These are phyloP conservation scores for Penicillium vulpinum DNA, from an alignment of 2,329 filamentous ascomycete species.

Conservation along the genomic window DNA sequence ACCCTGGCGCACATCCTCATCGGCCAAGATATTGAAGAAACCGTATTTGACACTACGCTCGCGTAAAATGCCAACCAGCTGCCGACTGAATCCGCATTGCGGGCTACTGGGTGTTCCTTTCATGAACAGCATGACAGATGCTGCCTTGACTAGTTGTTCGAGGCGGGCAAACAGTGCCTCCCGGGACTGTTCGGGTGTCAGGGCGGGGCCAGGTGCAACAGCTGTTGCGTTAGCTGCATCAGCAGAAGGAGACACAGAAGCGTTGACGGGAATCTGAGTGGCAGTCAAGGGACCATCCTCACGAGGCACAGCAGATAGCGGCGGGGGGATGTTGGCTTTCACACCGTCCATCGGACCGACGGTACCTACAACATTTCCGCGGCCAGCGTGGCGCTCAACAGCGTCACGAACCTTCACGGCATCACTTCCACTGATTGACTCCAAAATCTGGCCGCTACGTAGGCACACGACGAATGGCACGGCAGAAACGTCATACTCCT, in stretches of 20 bases:
- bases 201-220: slow-evolving; percentile 23
- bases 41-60: slow-evolving; percentile 94
- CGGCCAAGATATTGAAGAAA: slow-evolving; percentile 98
- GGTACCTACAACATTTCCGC: slow-evolving; percentile 30
- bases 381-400: slow-evolving; percentile 76
- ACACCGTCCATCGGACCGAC: slow-evolving; percentile 23
- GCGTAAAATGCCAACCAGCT: slow-evolving; percentile 80
- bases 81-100: slow-evolving; percentile 89
- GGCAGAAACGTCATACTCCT: slow-evolving; percentile 89
- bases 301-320: slow-evolving; percentile 42
- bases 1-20: slow-evolving; percentile 94
- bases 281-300: slow-evolving; percentile 34
- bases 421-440: slow-evolving; percentile 87
- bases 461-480: slow-evolving; percentile 89
- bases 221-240: slow-evolving; percentile 25
- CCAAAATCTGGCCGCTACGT: slow-evolving; percentile 71
- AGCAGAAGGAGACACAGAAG: slow-evolving; percentile 22
- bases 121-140: slow-evolving; percentile 98
- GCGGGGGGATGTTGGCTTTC: slow-evolving; percentile 41
- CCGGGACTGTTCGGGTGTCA: slow-evolving; percentile 61
- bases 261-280: slow-evolving; percentile 29
- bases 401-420: slow-evolving; percentile 79
- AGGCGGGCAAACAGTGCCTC: slow-evolving; percentile 83
- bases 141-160: slow-evolving; percentile 84
- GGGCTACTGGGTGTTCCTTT: slow-evolving; percentile 88